These are phyloP conservation scores for Sclerotinia trifoliorum DNA, from an alignment of 2,329 filamentous ascomycete genomes.

Conservation along the genomic window DNA sequence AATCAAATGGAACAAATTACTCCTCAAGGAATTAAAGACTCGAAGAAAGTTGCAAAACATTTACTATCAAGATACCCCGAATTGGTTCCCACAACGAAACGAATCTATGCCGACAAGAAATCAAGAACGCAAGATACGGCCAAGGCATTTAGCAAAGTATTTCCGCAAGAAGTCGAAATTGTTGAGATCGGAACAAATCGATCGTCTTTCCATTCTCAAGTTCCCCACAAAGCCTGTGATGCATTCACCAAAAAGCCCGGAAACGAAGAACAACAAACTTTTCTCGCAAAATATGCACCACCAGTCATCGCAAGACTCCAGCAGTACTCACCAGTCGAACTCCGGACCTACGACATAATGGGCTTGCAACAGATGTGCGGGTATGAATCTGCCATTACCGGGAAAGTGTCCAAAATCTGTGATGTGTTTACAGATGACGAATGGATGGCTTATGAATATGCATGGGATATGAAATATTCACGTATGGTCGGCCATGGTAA, in stretches of 20 bases:
- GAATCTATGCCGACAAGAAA: constrained; percentile 38
- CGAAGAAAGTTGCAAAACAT: constrained; percentile 36
- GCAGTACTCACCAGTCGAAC: constrained; percentile 57
- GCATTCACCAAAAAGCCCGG: constrained; percentile 46
- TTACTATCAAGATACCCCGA: constrained; percentile 35
- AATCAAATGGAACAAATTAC: constrained; percentile 38
- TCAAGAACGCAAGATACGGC: constrained; percentile 38
- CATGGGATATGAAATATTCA: constrained; percentile 62
- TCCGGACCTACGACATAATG: constrained; percentile 60
- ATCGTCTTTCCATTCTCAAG: constrained; percentile 44
- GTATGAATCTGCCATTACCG: constrained; percentile 51
- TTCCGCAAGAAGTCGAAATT: constrained; percentile 36
- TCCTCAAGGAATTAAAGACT: constrained; percentile 36
- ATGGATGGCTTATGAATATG: constrained; percentile 66
- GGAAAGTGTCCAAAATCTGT: constrained; percentile 60
- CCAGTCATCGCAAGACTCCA: constrained; percentile 59
- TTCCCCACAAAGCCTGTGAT: constrained; percentile 56
- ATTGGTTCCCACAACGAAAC: constrained; percentile 36
- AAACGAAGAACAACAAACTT: constrained; percentile 37
- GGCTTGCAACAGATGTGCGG: constrained; percentile 63
- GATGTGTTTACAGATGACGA: constrained; percentile 59
- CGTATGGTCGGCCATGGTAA: constrained; percentile 67
- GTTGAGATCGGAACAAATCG: constrained; percentile 50
- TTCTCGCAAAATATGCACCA: constrained; percentile 55
- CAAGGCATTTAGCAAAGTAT: constrained; percentile 33